A percentile compares a stretch with the other conserved stretches of the same genome.
Evolutionary conservation across 192 early-diverging fungal species (phyloP).

Genomic region (Backusella psychrophila): DNA sequence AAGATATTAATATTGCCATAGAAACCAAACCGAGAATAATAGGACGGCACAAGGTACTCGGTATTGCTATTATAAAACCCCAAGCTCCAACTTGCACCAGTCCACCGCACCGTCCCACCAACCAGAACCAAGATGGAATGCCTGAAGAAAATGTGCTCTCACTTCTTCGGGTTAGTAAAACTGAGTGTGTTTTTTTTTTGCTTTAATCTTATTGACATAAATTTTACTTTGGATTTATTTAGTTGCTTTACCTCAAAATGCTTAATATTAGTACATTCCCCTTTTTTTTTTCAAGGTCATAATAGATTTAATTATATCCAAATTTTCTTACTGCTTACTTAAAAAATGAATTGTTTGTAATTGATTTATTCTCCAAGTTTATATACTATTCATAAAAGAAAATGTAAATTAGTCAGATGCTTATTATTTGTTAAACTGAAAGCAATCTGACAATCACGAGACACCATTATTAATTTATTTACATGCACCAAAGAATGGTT

Average conservation of each 20-base stretch:
- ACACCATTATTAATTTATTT: background rate
- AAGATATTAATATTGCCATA: too few relatives aligned
- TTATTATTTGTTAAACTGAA: background rate
- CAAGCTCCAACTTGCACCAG: too few relatives aligned
- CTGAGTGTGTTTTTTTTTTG: too few relatives aligned
- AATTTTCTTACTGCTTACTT: background rate
- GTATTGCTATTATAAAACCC: too few relatives aligned
- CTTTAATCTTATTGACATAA: too few relatives aligned
- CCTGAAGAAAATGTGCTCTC: too few relatives aligned
- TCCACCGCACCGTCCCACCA: too few relatives aligned
- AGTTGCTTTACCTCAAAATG: background rate
- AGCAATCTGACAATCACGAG: background rate
- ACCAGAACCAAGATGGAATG: too few relatives aligned
- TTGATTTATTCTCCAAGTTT: background rate
- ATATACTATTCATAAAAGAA: background rate
- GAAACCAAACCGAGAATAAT: too few relatives aligned
- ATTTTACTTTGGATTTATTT: background rate
- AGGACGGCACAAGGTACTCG: too few relatives aligned
- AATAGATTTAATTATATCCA: background rate
- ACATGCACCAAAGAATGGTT: slow-evolving; percentile 2
- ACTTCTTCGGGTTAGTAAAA: too few relatives aligned
- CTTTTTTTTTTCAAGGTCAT: background rate
- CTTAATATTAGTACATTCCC: background rate
- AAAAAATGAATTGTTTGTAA: background rate
- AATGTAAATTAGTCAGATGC: background rate